Percentiles rank a stretch among this genome's conserved stretches.
Evolutionary conservation across 345 rosid species (phyloP).

Genomic region (Trapa incisa): DNA sequence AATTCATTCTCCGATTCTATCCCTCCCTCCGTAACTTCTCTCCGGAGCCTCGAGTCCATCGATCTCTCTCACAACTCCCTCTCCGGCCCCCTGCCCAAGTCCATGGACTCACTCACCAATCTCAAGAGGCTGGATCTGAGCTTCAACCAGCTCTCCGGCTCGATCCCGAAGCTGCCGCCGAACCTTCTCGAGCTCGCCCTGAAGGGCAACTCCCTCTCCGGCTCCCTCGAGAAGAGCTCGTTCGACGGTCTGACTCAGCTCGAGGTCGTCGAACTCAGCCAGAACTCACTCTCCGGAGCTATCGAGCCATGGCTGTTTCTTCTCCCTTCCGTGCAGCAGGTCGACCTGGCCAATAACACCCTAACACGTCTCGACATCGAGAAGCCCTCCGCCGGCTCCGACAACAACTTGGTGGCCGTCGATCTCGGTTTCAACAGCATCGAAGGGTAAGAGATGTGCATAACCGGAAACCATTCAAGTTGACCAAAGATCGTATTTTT

Average conservation of each 20-base stretch:
- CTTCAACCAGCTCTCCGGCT: conserved; percentile 59
- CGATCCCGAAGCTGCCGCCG: conserved; percentile 50
- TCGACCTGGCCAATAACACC: conserved; percentile 62
- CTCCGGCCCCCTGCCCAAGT: conserved; percentile 45
- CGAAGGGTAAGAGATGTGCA: conserved; percentile 18
- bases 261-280: conserved; percentile 69
- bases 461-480: no score
- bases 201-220: conserved; percentile 56
- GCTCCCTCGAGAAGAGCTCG: conserved; percentile 29
- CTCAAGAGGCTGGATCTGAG: conserved; percentile 60
- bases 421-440: conserved; percentile 70
- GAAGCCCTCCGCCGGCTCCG: conserved; percentile 26
- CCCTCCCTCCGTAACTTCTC: conserved; percentile 31
- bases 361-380: conserved; percentile 40
- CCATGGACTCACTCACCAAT: conserved; percentile 14
- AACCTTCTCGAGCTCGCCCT: conserved; percentile 50
- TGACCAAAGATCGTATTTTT: no score
- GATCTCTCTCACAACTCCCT: conserved; percentile 59
- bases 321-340: conserved; percentile 59
- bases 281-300: conserved; percentile 60
- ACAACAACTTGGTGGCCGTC: conserved; percentile 55
- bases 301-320: conserved; percentile 67
- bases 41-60: conserved; percentile 35
- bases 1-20: conserved; percentile 61
- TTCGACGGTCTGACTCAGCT: conserved; percentile 50